Evolutionary conservation across 2,329 filamentous ascomycete species (phyloP), one percentile per base, ranked within the genome.

Genomic region (Pestalotiopsis sp.): DNA sequence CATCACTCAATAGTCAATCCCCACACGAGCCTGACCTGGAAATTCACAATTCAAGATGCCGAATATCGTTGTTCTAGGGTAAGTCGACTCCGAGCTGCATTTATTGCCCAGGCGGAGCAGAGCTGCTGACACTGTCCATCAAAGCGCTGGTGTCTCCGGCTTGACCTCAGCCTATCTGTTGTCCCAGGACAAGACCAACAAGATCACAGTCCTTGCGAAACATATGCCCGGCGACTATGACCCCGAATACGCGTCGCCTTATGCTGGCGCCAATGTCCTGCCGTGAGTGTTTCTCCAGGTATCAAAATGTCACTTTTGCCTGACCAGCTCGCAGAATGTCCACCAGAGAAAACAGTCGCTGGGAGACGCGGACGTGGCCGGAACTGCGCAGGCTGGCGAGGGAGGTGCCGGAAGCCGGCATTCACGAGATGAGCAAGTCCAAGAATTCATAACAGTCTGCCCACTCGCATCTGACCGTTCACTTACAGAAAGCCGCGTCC

Each of bases 201-300:
- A 57, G 49, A 68, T 97, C 72, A 94, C 92, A 0, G 84, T 97
- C 45, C 84, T 94, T 39, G 92, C 93, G 4, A 97, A 95, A 77
- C 92, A 97, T 78, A 96, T 97, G 92, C 95, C 95, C 0, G 95
- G 95, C 45, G 95, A 98, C 82, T 96, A 95, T 80, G 92, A 95
- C 73, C 91, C 95, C 73, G 92, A 97, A 83, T 98, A 97, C 79
- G 91, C 93, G 0, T 97, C 93, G 5, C 75, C 75, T 3, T 73
- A 72, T 61, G 75, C 78, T 23, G 78, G 78, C 23, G 78, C 78
- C 11, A 79, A 79, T 61, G 75, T 78, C 41, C 39, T 78, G 31
- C 76, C 77, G 76, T 79, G 72, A 73, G 75, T 70, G 23, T 13
- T 12, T 11, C 20, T 4, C 5, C 2, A 13, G 13, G 13, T 12